Base-by-base conservation (phyloP, 495 filamentous ascomycete species). In the Talaromyces wortmannii region DNA sequence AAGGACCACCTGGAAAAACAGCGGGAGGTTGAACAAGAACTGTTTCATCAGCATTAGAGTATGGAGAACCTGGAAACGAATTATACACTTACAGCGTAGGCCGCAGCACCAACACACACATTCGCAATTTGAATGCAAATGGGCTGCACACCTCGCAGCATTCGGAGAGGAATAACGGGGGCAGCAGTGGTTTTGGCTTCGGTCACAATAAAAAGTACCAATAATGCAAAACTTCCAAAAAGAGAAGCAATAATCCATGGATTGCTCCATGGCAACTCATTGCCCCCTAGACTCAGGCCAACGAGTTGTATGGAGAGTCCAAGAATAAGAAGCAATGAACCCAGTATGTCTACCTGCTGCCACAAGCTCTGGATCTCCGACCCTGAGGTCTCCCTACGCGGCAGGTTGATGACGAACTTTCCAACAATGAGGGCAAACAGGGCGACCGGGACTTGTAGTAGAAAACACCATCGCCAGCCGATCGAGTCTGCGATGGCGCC, bases 1-100 rank as follows among this genome's bases (percentile, higher is more conserved):
- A 11, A 85, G 67, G 10, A 86, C 76, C 1, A 84, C 77, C 58
- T 86, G 83, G 63, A 86, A 86, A 52, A 84, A 81, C 12, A 87
- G 65, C 4, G 84, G 83, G 2, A 86, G 76, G 8, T 78, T 81
- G 61, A 87, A 87, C 45, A 87, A 77, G 56, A 83, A 87, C 83
- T 87, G 51, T 11, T 13, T n/a, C 13, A 5, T 53, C 48, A 52
- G 30, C 7, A 33, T 43, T 7, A 7, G 44, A 32, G 17, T 43
- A 58, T 49, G 40, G 31, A 30, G 40, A 8, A 30, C 43, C 23
- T n/a, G 31, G 43, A 5, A 5, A 15, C 5, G 6, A 32, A 29
- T 7, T 40, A 6, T 17, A 0, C 13, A 74, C 80, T 60, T 59
- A 85, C 82, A n/a, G 81, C 81, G 59, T 84, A 87, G 12, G 82